These are phyloP conservation scores for Hypoxylon sp. DNA, from an alignment of 2,329 filamentous ascomycete genomes.

Conservation along the genomic window DNA sequence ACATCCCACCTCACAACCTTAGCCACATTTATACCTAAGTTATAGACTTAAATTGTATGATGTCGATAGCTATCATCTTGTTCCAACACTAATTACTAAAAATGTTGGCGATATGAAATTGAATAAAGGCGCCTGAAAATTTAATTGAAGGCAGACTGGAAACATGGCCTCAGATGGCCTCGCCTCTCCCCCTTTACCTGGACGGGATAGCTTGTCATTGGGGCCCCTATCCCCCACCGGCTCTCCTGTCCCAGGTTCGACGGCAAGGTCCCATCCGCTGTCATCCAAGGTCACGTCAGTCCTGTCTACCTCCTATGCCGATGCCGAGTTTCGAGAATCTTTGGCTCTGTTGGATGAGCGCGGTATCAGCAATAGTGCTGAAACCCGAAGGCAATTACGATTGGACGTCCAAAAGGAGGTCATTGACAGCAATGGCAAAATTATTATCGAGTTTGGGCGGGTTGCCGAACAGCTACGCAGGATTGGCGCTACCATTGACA, in stretches of 20 bases:
- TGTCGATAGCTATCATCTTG: no score
- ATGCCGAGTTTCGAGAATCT: constrained; percentile 89
- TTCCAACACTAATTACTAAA: no score
- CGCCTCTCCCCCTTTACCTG: constrained; percentile 45
- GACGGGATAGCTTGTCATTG: constrained; percentile 44
- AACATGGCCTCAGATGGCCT: constrained; percentile 50
- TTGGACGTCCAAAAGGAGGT: constrained; percentile 91
- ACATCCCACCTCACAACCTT: background rate
- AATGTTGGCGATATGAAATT: constrained; percentile 18
- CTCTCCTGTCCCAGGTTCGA: constrained; percentile 46
- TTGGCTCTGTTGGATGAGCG: constrained; percentile 81
- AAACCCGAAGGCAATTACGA: constrained; percentile 81
- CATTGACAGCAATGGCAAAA: constrained; percentile 89
- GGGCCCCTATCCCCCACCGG: constrained; percentile 51
- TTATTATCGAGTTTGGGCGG: constrained; percentile 87
- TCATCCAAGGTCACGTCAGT: constrained; percentile 86
- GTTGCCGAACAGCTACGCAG: constrained; percentile 93
- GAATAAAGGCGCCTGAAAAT: constrained; percentile 3
- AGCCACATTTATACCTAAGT: no score
- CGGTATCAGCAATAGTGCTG: constrained; percentile 77
- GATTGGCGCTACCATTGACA: constrained; percentile 82
- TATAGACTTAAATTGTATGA: background rate
- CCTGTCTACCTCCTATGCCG: constrained; percentile 91
- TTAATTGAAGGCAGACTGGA: constrained; percentile 24
- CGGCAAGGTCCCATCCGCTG: constrained; percentile 71